Conservation (phyloP, 2,329 filamentous ascomycete genomes). For the Tolypocladium ovalisporum region DNA sequence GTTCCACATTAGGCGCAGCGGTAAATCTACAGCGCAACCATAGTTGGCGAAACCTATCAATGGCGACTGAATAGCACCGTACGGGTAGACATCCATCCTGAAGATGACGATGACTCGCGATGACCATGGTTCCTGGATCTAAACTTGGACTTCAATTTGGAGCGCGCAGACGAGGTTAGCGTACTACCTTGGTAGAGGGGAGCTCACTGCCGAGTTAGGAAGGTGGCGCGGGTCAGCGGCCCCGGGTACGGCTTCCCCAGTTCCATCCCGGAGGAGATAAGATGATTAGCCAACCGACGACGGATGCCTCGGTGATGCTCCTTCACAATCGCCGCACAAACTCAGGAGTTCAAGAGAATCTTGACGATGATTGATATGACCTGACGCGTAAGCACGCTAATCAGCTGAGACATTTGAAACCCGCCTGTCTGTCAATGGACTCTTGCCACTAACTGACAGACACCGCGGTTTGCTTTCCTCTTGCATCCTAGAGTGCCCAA, state of each 20-base stretch:
- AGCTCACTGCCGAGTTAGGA: neutral
- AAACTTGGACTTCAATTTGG: no score
- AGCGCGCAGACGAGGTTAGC: neutral
- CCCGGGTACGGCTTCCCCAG: neutral
- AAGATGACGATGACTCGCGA: neutral
- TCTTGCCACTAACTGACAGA: neutral
- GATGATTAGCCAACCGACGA: no score
- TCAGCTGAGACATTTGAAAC: neutral
- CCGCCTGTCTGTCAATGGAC: neutral
- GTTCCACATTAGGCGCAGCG: no score
- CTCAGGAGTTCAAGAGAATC: neutral
- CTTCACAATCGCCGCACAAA: neutral
- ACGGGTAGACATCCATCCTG: no score
- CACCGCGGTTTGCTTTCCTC: neutral
- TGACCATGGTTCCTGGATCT: neutral
- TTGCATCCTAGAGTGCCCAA: neutral
- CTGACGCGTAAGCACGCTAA: neutral
- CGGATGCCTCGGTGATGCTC: neutral
- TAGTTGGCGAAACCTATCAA: neutral
- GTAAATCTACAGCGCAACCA: neutral
- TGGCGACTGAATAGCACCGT: no score
- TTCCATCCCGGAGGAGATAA: neutral
- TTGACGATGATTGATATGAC: neutral
- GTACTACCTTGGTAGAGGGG: neutral
- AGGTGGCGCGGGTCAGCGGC: neutral